A percentile compares a stretch with the other conserved stretches of the same genome.
phyloP scores from a whole-genome alignment of 345 rosid species.

The Populus euphratica region DNA sequence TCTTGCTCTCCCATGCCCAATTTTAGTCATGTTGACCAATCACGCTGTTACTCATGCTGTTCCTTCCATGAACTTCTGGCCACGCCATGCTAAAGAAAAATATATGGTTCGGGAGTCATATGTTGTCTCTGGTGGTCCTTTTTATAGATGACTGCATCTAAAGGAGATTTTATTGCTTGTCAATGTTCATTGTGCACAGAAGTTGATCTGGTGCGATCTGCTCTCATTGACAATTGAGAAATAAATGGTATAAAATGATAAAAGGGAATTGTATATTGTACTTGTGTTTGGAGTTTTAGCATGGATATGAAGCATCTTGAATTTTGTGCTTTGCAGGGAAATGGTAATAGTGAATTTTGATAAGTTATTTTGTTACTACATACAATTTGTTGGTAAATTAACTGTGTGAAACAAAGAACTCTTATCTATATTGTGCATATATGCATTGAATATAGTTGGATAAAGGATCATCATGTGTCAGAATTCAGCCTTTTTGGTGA shows the following conservation, averaged over 20 bases:
- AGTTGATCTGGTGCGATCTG: background rate
- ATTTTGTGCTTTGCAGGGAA: background rate
- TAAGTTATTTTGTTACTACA: background rate
- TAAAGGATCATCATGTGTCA: background rate
- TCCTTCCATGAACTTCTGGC: background rate
- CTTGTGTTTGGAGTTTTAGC: background rate
- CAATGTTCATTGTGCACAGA: background rate
- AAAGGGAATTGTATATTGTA: background rate
- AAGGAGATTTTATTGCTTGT: background rate
- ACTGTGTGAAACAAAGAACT: background rate
- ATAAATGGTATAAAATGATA: background rate
- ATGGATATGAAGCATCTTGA: background rate
- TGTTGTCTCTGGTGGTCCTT: background rate
- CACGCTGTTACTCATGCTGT: background rate
- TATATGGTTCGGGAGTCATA: background rate
- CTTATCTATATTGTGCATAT: background rate
- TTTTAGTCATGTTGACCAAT: background rate
- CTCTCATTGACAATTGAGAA: no score
- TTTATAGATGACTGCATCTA: background rate
- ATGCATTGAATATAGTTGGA: background rate
- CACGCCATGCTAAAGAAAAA: background rate
- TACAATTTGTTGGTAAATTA: background rate
- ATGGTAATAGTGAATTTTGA: background rate
- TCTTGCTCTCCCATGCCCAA: background rate
- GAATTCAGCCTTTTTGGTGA: conserved; percentile 6